Conservation (phyloP, 2,329 filamentous ascomycete genomes). For the Talaromyces albobiverticillius region DNA sequence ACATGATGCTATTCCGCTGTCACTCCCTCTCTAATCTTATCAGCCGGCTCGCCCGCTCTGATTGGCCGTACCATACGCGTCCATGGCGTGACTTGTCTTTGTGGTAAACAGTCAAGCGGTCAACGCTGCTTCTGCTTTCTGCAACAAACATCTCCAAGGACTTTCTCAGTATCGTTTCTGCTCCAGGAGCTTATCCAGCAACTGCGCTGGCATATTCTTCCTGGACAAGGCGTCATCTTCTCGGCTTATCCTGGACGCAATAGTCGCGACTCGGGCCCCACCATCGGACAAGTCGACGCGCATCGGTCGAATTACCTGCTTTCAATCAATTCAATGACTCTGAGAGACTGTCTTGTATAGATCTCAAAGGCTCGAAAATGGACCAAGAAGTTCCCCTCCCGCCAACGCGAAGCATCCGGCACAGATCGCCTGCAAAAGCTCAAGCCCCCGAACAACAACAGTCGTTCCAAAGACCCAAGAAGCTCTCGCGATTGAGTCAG, state of each 20-base stretch:
- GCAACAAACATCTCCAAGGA: neutral
- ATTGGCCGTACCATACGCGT: conserved; percentile 11
- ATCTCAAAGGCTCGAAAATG: too few species aligned
- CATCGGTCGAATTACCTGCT: neutral
- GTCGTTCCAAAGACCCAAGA: conserved; percentile 15
- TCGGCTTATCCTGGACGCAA: neutral
- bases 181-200: conserved; percentile 9
- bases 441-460: conserved; percentile 10
- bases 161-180: neutral
- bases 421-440: conserved; percentile 28
- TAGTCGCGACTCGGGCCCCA: neutral
- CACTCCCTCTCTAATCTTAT: conserved; percentile 1
- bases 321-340: neutral
- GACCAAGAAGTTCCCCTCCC: conserved; percentile 39
- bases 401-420: conserved; percentile 33
- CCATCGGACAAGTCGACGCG: neutral
- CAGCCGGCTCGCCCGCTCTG: neutral
- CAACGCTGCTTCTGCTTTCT: too few species aligned
- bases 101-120: conserved; percentile 16
- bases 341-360: too few species aligned
- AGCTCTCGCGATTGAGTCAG: conserved; percentile 28
- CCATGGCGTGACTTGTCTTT: conserved; percentile 1
- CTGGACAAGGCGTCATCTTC: neutral
- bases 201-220: conserved; percentile 10
- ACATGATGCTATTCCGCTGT: too few species aligned